phyloP scores from a whole-genome alignment of 1,284 basidiomycete genomes.

The Papiliotrema terrestris region DNA sequence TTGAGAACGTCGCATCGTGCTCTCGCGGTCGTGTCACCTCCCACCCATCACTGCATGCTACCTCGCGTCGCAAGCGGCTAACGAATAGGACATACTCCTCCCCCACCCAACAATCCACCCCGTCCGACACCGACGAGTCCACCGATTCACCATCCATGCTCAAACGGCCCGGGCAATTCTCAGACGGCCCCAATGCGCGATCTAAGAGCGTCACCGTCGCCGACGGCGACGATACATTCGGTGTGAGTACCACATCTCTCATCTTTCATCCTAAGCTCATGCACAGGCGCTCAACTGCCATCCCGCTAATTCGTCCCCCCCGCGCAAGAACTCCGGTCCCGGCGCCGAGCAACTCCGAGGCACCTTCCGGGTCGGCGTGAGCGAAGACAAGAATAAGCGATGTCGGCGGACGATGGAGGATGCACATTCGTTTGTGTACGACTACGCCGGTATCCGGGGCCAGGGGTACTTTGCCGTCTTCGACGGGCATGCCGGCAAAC shows the following conservation, averaged over 20 bases:
- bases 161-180: constrained; percentile 33
- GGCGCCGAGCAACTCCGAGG: constrained; percentile 30
- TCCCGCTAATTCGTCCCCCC: constrained; percentile 8
- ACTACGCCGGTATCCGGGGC: constrained; percentile 83
- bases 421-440: constrained; percentile 90
- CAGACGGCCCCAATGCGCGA: constrained; percentile 59
- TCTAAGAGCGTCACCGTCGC: constrained; percentile 71
- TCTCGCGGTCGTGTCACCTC: no score
- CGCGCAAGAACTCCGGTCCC: not conserved
- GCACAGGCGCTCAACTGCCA: constrained; percentile 29
- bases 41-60: no score
- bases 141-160: constrained; percentile 7
- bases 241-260: constrained; percentile 55
- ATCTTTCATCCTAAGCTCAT: not conserved
- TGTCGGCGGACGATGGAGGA: constrained; percentile 95
- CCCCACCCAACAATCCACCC: not conserved
- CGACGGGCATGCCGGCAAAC: constrained; percentile 97
- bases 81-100: not conserved
- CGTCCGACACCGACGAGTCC: constrained; percentile 14
- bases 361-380: constrained; percentile 76
- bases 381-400: constrained; percentile 78
- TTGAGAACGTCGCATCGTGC: no score
- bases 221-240: constrained; percentile 66
- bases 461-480: constrained; percentile 98
- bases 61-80: not conserved